Base-by-base conservation (phyloP, 2,329 filamentous ascomycete genomes). In the Lasiodiplodia citricola region DNA sequence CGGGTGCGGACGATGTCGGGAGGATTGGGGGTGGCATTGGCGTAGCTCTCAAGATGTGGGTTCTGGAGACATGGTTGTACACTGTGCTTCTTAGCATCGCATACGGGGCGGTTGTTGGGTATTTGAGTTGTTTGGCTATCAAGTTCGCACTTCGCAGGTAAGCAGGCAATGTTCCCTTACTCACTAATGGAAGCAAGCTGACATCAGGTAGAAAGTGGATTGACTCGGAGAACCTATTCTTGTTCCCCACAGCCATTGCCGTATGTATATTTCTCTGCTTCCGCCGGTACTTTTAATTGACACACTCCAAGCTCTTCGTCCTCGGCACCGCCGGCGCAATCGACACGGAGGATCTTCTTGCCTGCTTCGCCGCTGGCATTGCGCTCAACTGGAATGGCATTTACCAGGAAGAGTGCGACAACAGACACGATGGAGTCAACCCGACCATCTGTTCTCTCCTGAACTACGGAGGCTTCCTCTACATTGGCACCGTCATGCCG, bases 391-490 rank as follows among this genome's bases (percentile, higher is more conserved):
- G 88, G 88, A 85, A 89, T 67, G 87, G 88, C 2, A 74, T 83
- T n/a, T 90, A 86, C 72, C 84, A 88, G 2, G 80, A 80, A 4
- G 87, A 90, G 74, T 82, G 85, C 0, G 81, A 87, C 68, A 78
- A 81, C 10, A 83, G 87, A 11, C 87, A 89, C 72, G 88, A 90
- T 69, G 86, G 88, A 57, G 87, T 90, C 72, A 90, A 90, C 74
- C 82, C 83, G 2, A 84, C 83, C 47, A 81, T 90, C 14, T 87
- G 89, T 64, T 84, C 87, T 0, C 74, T 89, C 0, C 80, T 90
- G 58, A 90, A 90, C 74, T 87, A 88, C 71, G 86, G 83, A 8
- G 86, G 85, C 25, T 89, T 89, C 75, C 86, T 88, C 80, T 89
- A 87, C 70, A 81, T 89, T 54, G 87, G 87, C 0, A 81, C 82